A percentile compares a stretch with the other conserved stretches of the same genome.
Conservation (phyloP, 192 early-diverging fungal genomes). For the Backusella morwellensis region DNA sequence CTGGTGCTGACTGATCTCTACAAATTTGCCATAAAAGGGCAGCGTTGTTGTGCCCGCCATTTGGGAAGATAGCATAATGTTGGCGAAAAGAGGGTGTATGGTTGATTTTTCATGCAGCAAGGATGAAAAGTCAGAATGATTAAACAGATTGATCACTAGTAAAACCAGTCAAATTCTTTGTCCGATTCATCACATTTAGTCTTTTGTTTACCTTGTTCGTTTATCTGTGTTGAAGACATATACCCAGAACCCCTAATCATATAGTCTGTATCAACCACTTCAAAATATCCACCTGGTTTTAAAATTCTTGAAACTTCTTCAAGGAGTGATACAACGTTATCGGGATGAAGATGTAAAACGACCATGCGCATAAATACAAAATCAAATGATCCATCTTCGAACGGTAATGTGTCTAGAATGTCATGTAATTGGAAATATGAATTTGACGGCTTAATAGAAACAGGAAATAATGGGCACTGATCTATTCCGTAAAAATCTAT, state of each 20-base stretch:
- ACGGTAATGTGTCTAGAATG: background rate
- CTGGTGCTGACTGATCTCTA: slow-evolving; percentile 14
- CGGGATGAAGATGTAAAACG: slow-evolving; percentile 2
- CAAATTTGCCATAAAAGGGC: slow-evolving; percentile 7
- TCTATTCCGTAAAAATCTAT: slow-evolving; percentile 37
- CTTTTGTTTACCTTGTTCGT: slow-evolving; percentile 1
- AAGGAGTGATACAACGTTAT: background rate
- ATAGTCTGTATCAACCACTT: slow-evolving; percentile 22
- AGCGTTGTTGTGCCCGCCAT: background rate
- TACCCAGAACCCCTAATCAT: slow-evolving; percentile 8
- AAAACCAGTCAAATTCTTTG: background rate
- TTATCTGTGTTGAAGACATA: background rate
- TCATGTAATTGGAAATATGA: slow-evolving; percentile 21
- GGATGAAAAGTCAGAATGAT: background rate
- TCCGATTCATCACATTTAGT: background rate
- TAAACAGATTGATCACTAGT: background rate
- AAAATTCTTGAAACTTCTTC: slow-evolving; percentile 19
- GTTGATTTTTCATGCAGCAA: background rate
- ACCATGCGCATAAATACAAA: slow-evolving; percentile 20
- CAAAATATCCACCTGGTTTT: slow-evolving; percentile 26
- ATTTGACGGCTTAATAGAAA: slow-evolving; percentile 30
- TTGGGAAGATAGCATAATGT: slow-evolving; percentile 12
- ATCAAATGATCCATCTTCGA: slow-evolving; percentile 6
- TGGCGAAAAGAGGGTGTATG: slow-evolving; percentile 11
- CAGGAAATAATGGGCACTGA: slow-evolving; percentile 25